Conservation (phyloP, 1,284 basidiomycete species). For the Mycosarcoma mackinlayi region DNA sequence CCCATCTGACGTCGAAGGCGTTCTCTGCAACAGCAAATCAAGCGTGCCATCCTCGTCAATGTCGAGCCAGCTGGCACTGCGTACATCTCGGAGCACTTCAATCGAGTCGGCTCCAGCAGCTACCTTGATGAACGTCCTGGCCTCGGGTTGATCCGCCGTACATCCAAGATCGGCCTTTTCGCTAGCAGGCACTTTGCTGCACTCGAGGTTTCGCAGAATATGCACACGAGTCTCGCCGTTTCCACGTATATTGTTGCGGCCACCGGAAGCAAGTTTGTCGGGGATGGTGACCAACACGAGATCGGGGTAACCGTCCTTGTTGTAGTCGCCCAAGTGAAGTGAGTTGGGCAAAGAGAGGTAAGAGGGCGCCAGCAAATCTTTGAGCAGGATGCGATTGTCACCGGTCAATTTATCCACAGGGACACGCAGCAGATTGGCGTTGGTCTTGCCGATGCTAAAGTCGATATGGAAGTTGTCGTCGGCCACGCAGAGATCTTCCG, state of each 20-base stretch:
- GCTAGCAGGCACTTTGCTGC: conserved; percentile 70
- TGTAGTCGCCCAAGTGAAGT: conserved; percentile 86
- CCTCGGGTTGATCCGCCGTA: conserved; percentile 21
- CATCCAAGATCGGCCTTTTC: conserved; percentile 36
- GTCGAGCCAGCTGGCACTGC: conserved; percentile 85
- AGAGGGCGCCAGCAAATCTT: conserved; percentile 72
- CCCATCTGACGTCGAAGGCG: conserved; percentile 17
- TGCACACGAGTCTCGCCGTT: conserved; percentile 73
- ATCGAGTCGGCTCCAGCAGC: conserved; percentile 76
- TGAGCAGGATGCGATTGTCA: conserved; percentile 75
- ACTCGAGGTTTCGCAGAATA: conserved; percentile 80
- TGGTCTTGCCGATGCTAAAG: conserved; percentile 72
- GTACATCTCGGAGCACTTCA: conserved; percentile 79
- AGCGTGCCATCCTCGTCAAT: conserved; percentile 96
- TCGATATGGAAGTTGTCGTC: conserved; percentile 86
- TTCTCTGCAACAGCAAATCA: conserved; percentile 87
- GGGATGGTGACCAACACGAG: conserved; percentile 76
- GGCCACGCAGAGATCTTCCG: conserved; percentile 81
- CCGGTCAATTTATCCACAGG: conserved; percentile 74
- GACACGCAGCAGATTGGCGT: conserved; percentile 76
- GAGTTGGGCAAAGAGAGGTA: conserved; percentile 76
- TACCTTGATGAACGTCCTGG: conserved; percentile 69
- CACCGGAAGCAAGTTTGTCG: conserved; percentile 56
- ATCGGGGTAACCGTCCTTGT: conserved; percentile 96
- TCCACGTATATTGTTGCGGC: conserved; percentile 36